These are phyloP conservation scores for Diaporthe helianthi DNA, from an alignment of 2,329 filamentous ascomycete genomes.

Conservation along the genomic window DNA sequence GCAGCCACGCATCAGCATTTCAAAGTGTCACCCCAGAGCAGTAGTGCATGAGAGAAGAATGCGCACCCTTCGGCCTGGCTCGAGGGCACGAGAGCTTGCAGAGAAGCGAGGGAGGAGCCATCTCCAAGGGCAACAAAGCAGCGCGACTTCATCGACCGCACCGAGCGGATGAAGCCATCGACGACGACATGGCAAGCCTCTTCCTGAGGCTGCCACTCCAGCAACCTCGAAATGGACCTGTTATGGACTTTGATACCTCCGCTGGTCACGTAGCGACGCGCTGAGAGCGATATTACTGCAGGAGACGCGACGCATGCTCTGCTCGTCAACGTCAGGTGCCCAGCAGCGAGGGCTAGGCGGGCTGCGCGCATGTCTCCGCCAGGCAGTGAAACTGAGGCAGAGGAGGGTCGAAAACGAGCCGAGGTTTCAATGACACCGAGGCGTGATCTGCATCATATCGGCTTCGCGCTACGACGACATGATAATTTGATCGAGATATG, in stretches of 20 bases:
- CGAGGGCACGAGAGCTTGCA: constrained; percentile 83
- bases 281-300: constrained; percentile 1
- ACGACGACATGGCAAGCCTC: constrained; percentile 63
- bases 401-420: background rate
- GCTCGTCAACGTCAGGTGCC: constrained; percentile 11
- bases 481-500: background rate
- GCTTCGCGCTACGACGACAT: constrained; percentile 13
- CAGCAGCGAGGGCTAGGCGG: constrained; percentile 28
- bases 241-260: constrained; percentile 44
- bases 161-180: constrained; percentile 82
- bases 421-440: background rate
- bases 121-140: constrained; percentile 88
- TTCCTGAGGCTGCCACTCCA: constrained; percentile 57
- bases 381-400: background rate
- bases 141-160: constrained; percentile 83
- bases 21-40: constrained; percentile 38
- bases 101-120: constrained; percentile 78
- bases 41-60: constrained; percentile 35
- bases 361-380: constrained; percentile 32
- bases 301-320: background rate
- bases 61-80: constrained; percentile 75
- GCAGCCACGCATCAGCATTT: constrained; percentile 41
- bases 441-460: constrained; percentile 6
- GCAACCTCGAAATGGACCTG: constrained; percentile 61
- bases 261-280: constrained; percentile 22